A percentile compares a stretch with the other conserved stretches of the same genome.
Evolutionary conservation across 768 basidiomycete genomes (phyloP).

Genomic region (Xerocomellus chrysenteron): DNA sequence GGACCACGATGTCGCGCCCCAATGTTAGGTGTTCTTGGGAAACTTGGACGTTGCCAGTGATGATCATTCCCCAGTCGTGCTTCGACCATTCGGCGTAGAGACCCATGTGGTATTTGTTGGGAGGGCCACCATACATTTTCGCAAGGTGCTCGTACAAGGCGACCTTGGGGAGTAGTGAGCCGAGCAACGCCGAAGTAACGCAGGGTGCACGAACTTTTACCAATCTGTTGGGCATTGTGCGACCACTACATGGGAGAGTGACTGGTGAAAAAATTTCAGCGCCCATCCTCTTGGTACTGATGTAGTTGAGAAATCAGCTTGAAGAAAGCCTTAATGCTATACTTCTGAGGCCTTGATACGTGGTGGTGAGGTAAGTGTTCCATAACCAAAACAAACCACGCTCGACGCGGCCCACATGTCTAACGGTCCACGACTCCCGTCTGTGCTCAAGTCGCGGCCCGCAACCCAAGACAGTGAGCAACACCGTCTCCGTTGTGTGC

Average conservation of each 20-base stretch:
- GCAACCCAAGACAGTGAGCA: constrained; percentile 33
- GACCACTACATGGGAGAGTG: constrained; percentile 35
- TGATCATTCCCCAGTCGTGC: constrained; percentile 82
- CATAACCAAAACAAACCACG: neutral
- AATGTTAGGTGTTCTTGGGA: constrained; percentile 59
- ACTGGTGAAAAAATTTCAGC: constrained; percentile 25
- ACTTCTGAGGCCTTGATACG: too few relatives aligned
- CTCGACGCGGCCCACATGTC: constrained; percentile 8
- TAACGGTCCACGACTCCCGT: constrained; percentile 30
- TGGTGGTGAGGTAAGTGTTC: too few relatives aligned
- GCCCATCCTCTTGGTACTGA: constrained; percentile 9
- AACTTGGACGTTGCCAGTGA: constrained; percentile 86
- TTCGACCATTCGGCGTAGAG: constrained; percentile 77
- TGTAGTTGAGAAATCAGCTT: neutral
- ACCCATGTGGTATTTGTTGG: constrained; percentile 58
- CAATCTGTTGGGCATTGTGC: constrained; percentile 45
- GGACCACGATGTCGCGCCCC: constrained; percentile 71
- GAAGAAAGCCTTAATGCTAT: neutral
- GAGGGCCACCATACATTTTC: constrained; percentile 62
- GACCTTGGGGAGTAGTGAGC: constrained; percentile 48
- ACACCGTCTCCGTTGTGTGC: neutral
- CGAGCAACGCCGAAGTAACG: neutral
- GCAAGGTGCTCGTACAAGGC: constrained; percentile 88
- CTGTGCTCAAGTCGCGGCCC: constrained; percentile 34
- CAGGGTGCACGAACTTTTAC: constrained; percentile 44